Evolutionary conservation across 177 flowering plant species (phyloP), one percentile per base, ranked within the genome.

Genomic region (Vitis hybrid): DNA sequence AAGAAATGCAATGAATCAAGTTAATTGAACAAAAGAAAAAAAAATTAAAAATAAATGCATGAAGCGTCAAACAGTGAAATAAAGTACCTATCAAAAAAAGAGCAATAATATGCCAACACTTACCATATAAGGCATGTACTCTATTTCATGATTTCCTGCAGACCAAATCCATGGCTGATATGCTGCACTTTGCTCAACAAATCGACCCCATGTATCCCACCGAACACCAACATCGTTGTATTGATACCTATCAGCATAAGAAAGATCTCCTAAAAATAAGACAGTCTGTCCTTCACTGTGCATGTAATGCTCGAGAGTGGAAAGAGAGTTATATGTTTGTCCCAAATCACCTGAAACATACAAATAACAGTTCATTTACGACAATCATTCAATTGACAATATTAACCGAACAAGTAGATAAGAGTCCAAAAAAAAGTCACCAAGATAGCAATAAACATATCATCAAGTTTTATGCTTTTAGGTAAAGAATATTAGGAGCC

Each of bases 151-250:
- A 77, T 94, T 94, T 52, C 98, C 98, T 62, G 80, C 86, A 31
- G 90, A 34, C 98, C 98, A 94, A 34, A 94, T 82, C 98, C 98
- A 94, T 53, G 98, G 97, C 68, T 92, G 97, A 80, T 89, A 94
- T 64, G 97, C 98, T n/a, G 89, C 76, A 80, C 87, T 87, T 68
- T 60, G 74, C 80, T 94, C 98, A 73, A 77, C 69, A 77, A 94
- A 87, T 39, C 94, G 90, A n/a, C 93, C 98, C 95, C 95, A 94
- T 22, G 97, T 74, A 71, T 94, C 98, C 98, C 98, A 94, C 48
- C 98, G 82, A 66, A 85, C 70, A 54, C 95, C 94, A 66, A 89
- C 85, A 68, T 90, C 94, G 63, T 84, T 86, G 66, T 86, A 74
- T 53, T 80, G 50, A 78, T 92, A 91, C 68, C 93, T 86, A 78